Evolutionary conservation across 2,329 filamentous ascomycete genomes (phyloP), one percentile per base, ranked within the genome.

Genomic region (Fusarium anguioides): DNA sequence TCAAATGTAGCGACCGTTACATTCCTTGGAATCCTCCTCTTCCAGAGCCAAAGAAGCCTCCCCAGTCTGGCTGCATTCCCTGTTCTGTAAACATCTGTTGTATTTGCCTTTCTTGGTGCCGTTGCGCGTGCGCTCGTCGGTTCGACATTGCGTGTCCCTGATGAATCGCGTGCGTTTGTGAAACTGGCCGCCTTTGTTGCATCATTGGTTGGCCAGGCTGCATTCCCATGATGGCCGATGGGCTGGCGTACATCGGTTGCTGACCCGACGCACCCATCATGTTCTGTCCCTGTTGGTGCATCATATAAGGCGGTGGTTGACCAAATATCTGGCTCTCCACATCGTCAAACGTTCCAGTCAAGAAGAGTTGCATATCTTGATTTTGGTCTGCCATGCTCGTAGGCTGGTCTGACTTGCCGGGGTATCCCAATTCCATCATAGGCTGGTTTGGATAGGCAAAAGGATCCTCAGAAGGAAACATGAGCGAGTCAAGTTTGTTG

Each of bases 381-480:
- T 64, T 64, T 17, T 75, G 76, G 9, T 76, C 75, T 47, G 73
- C 71, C 73, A 79, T 75, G 48, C 72, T 72, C 63, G 75, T 67
- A 29, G 77, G 68, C 68, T 76, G 65, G 53, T 75, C 74, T n/a
- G 75, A 70, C 62, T 77, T 77, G 26, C 73, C 68, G 24, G 78
- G 77, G 69, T 77, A 81, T 11, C 82, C 82, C 37, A 86, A 81
- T 69, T 87, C 83, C 80, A 90, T 89, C 81, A 91, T 87, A 1
- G 91, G 89, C 67, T 93, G 91, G 72, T 90, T 93, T 0, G 91
- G 91, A 72, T 95, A 96, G 0, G 89, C 90, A 65, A 95, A 91
- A 0, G 92, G 91, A 71, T 95, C 91, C 31, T 87, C 85, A 0
- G 91, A 90, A 2, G 91, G 89, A 72, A 95, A 95, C 90, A 95